Evolutionary conservation across 2,329 filamentous ascomycete genomes (phyloP), one percentile per base, ranked within the genome.

Genomic region (Lachnellula hyalina): DNA sequence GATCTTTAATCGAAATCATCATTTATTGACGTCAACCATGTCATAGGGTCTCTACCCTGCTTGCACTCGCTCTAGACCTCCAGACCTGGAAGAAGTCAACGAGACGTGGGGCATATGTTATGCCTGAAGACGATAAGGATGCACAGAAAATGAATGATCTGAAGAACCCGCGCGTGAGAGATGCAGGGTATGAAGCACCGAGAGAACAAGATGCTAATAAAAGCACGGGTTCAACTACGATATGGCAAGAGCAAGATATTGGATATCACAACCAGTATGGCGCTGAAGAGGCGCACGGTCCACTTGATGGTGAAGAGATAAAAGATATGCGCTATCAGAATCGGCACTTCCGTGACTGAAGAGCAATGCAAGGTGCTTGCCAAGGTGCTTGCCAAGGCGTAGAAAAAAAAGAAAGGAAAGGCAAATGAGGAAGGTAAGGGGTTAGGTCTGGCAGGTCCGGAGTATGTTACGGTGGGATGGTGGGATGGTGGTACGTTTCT

Each of bases 211-310:
- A 23, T 28, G 21, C 12, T 8, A 52, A 36, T 19, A 19, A 44
- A 17, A 50, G 35, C 9, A 45, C 40, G 21, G 49, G 21, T 34
- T 42, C 38, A 19, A 44, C n/a, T 17, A 41, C 48, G 4, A 41
- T 44, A 5, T 48, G 49, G 14, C 45, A 58, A 23, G 59, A 60
- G 50, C 28, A 49, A 11, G 63, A 64, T 52, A 65, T 65, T 52
- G 61, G 57, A 14, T 66, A 67, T 53, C 63, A 65, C 50, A 65
- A 55, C 47, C 46, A 63, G 5, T 67, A 66, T 59, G 63, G 63
- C 14, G 54, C 53, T 7, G 50, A 56, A 2, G 58, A 62, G 9
- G 38, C 50, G n/a, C 57, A 59, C 47, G 57, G 56, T 21, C 55
- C 56, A 25, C 36, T 63, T 46, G 56, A 58, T 12, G 23, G 15